Evolutionary conservation across 495 filamentous ascomycete species (phyloP).

Genomic region (Rhypophila decipiens): DNA sequence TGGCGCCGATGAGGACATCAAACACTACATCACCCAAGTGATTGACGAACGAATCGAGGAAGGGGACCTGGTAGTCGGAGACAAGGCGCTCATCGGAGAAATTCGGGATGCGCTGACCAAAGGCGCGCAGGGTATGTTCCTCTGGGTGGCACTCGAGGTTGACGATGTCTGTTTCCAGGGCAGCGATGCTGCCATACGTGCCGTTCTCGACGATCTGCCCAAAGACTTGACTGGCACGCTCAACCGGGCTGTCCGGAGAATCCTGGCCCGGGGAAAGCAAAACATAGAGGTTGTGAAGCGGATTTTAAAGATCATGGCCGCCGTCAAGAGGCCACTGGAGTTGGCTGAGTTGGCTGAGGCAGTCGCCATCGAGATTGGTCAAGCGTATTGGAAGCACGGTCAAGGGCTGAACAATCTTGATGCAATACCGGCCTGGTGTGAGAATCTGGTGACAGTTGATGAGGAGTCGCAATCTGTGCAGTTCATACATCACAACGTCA

Average conservation of each 20-base stretch:
- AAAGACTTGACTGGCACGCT: slow-evolving; percentile 35
- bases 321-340: slow-evolving; percentile 30
- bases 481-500: slow-evolving; percentile 39
- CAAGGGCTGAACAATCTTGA: slow-evolving; percentile 31
- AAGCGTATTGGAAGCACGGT: slow-evolving; percentile 27
- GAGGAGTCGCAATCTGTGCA: slow-evolving; percentile 37
- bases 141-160: slow-evolving; percentile 43
- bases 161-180: slow-evolving; percentile 29
- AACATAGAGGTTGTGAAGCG: slow-evolving; percentile 10
- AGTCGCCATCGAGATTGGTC: slow-evolving; percentile 31
- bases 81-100: slow-evolving; percentile 31
- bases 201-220: slow-evolving; percentile 33
- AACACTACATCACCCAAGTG: neutral
- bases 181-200: slow-evolving; percentile 35
- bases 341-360: slow-evolving; percentile 39
- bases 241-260: slow-evolving; percentile 28
- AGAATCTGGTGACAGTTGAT: slow-evolving; percentile 38
- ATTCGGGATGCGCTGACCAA: slow-evolving; percentile 26
- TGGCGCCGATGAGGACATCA: neutral
- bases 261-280: slow-evolving; percentile 12
- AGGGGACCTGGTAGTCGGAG: slow-evolving; percentile 21
- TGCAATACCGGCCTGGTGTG: slow-evolving; percentile 30
- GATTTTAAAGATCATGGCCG: slow-evolving; percentile 28
- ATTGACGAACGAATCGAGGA: neutral
- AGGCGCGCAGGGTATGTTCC: slow-evolving; percentile 38